Evolutionary conservation across 345 rosid genomes (phyloP).

Genomic region (Passiflora organensis): DNA sequence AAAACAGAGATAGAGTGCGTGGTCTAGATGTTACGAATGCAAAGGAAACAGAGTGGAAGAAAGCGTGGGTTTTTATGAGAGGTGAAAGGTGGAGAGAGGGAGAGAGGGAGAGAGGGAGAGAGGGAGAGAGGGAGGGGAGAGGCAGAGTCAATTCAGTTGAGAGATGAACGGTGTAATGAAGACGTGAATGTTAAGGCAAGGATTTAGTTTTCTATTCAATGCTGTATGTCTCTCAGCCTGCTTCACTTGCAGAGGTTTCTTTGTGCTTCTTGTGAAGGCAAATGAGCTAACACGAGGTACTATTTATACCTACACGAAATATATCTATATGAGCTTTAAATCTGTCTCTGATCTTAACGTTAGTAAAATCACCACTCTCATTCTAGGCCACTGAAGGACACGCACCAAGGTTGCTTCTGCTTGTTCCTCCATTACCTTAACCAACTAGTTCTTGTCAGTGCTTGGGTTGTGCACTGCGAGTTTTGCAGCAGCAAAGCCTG

Average conservation of each 20-base stretch:
- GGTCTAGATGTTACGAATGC: conserved; percentile 12
- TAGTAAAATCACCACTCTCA: conserved; percentile 2
- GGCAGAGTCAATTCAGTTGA: no score
- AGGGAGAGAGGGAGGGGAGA: background rate
- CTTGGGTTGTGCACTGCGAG: no score
- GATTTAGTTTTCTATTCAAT: conserved; percentile 24
- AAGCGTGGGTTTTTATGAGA: conserved; percentile 11
- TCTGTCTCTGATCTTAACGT: no score
- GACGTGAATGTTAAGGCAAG: conserved; percentile 38
- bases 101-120: no score
- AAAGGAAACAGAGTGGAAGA: no score
- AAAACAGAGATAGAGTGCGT: background rate
- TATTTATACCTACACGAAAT: no score
- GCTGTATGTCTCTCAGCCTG: background rate
- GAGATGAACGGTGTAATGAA: no score
- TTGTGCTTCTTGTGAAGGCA: background rate
- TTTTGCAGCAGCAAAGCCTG: no score
- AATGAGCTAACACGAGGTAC: background rate
- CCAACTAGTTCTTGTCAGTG: no score
- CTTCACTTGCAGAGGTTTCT: background rate
- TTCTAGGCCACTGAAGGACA: background rate
- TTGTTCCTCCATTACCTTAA: no score
- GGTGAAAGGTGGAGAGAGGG: conserved; percentile 10
- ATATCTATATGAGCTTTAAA: conserved; percentile 1
- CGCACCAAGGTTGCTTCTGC: background rate